Percentiles rank a stretch among this genome's conserved stretches.
These are phyloP conservation scores for Metarhizium robertsii DNA, from an alignment of 2,329 filamentous ascomycete genomes.

Conservation along the genomic window DNA sequence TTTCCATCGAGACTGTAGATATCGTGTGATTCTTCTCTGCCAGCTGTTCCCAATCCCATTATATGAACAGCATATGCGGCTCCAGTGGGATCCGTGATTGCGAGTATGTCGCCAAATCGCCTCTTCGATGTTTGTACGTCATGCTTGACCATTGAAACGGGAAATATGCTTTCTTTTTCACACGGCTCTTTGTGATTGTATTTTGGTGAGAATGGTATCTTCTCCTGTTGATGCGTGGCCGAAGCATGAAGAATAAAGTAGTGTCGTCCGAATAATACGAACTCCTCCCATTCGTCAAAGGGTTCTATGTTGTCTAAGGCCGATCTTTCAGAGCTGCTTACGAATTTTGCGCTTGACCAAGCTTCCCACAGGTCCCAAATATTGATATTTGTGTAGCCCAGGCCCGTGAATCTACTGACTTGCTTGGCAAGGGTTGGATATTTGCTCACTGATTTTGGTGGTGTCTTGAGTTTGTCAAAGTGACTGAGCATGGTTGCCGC, in stretches of 20 bases:
- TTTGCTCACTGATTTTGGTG: conserved; percentile 61
- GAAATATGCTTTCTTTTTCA: not conserved
- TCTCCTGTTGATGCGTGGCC: not conserved
- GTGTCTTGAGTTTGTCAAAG: conserved; percentile 71
- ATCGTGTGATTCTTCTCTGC: conserved; percentile 40
- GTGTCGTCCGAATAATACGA: conserved; percentile 74
- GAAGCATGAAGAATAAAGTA: conserved; percentile 68
- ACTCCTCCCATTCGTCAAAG: conserved; percentile 96
- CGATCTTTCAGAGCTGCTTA: conserved; percentile 49
- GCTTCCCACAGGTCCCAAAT: conserved; percentile 71
- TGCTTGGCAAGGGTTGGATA: conserved; percentile 64
- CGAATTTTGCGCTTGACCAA: conserved; percentile 63
- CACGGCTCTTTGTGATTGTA: no score
- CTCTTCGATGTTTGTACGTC: conserved; percentile 27
- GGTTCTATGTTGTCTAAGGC: conserved; percentile 63
- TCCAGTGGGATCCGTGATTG: conserved; percentile 27
- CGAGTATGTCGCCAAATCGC: conserved; percentile 51
- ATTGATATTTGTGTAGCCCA: conserved; percentile 58
- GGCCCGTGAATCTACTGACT: conserved; percentile 51
- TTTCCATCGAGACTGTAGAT: conserved; percentile 27
- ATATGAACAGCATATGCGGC: conserved; percentile 34
- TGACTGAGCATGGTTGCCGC: conserved; percentile 77
- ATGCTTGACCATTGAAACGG: conserved; percentile 8
- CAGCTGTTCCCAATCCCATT: conserved; percentile 35
- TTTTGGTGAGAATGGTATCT: not conserved